Evolutionary conservation across 371 early-diverging fungal genomes (phyloP), one percentile per base, ranked within the genome.

Genomic region (Choanephora cucurbitarum): DNA sequence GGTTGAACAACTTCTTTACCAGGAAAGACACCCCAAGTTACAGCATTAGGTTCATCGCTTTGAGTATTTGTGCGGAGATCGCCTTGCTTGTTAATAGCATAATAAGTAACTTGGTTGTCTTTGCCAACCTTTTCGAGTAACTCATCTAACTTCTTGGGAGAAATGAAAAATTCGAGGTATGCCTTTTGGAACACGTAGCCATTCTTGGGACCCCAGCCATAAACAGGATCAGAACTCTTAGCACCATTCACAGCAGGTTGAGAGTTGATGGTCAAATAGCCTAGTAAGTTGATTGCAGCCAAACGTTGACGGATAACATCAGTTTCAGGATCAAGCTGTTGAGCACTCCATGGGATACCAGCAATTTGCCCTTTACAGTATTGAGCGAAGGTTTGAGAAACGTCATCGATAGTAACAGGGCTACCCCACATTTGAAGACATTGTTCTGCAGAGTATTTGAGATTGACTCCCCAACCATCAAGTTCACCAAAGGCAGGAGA

Each of bases 21-120:
- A 10, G 96, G 96, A 86, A 98, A 98, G 1, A 96, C 96, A 55
- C 98, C 98, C 98, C 98, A 98, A 13, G 98, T 97, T 21, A 98
- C 95, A 11, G 98, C 98, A 60, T 95, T 98, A 18, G 96, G 93
- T 7, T 86, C 86, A 63, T 92, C 94, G 45, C 70, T 80, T 44
- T 84, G 77, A 44, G 88, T 89, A 76, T 96, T 97, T 37, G 95
- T 94, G 44, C 76, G 73, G 58, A 97, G 78, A 61, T 94, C 90
- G 49, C 97, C 97, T 51, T 79, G 73, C 66, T 83, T 84, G 73
- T 92, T 95, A 49, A 98, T 93, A 4, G 96, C 96, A 73, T 92
- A 91, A 71, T 90, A 98, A 22, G 97, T 95, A 24, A 95, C 77
- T 49, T 81, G 81, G 1, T 88, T 86, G 52, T 83, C 73, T 37